These are phyloP conservation scores for Trametes maxima DNA, from an alignment of 768 basidiomycete species.

Conservation along the genomic window DNA sequence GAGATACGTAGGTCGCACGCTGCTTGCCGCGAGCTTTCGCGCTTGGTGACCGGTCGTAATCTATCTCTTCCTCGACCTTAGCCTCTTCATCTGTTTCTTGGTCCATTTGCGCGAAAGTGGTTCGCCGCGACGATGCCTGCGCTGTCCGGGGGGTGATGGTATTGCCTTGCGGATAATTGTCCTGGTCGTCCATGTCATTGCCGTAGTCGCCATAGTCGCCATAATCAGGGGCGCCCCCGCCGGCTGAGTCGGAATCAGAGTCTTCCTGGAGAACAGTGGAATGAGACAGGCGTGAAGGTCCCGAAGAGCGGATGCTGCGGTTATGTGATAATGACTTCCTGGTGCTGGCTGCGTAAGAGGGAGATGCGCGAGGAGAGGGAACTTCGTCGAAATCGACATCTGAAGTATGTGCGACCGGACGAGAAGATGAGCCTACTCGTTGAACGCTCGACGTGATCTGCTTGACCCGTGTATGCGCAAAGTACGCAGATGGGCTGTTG, in stretches of 20 bases:
- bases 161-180: slow-evolving; percentile 2
- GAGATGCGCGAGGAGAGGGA: slow-evolving; percentile 37
- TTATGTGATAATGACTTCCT: slow-evolving; percentile 24
- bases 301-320: slow-evolving; percentile 16
- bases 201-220: slow-evolving; percentile 24
- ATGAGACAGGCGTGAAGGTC: slow-evolving; percentile 30
- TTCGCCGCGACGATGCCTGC: slow-evolving; percentile 22
- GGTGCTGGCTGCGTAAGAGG: slow-evolving; percentile 23
- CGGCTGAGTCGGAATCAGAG: slow-evolving; percentile 19
- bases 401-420: slow-evolving; percentile 32
- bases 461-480: slow-evolving; percentile 30
- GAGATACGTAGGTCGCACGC: slow-evolving; percentile 39
- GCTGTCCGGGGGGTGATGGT: slow-evolving; percentile 1
- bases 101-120: slow-evolving; percentile 50
- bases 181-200: slow-evolving; percentile 19
- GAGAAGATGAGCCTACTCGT: slow-evolving; percentile 36
- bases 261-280: slow-evolving; percentile 23
- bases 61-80: slow-evolving; percentile 25
- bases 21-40: slow-evolving; percentile 28
- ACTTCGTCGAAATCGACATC: slow-evolving; percentile 40
- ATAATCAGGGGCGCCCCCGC: slow-evolving; percentile 17
- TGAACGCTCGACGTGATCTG: slow-evolving; percentile 34
- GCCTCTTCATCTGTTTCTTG: slow-evolving; percentile 47
- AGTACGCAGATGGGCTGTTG: slow-evolving; percentile 36
- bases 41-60: slow-evolving; percentile 15